phyloP scores from a whole-genome alignment of 257 asterid genomes.

The Scutellaria minor region DNA sequence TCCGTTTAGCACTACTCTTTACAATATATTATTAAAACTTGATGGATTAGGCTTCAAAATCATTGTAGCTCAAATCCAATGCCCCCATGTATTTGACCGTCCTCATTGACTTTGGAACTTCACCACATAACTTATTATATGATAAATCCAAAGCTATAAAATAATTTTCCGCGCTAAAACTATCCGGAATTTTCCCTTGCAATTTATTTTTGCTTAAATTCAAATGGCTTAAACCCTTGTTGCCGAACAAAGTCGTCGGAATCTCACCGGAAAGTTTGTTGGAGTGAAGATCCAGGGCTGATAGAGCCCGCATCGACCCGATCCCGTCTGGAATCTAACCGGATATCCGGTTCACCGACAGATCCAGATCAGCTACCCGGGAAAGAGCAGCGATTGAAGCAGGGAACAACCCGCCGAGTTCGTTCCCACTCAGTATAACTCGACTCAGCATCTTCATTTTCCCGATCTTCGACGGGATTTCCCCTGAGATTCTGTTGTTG shows the following conservation, averaged over 20 bases:
- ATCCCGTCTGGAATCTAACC: constrained; percentile 50
- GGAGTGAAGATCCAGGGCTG: constrained; percentile 34
- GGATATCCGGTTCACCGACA: constrained; percentile 42
- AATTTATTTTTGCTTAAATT: constrained; percentile 57
- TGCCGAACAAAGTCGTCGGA: constrained; percentile 39
- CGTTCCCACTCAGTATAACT: constrained; percentile 58
- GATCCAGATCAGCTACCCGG: constrained; percentile 40
- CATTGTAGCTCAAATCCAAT: constrained; percentile 65
- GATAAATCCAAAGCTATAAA: constrained; percentile 61
- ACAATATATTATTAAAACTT: too few species aligned
- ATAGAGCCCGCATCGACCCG: constrained; percentile 42
- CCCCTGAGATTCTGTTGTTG: constrained; percentile 52
- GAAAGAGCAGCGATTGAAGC: constrained; percentile 25
- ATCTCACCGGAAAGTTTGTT: constrained; percentile 44
- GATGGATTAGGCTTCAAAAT: constrained; percentile 24
- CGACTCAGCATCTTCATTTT: constrained; percentile 61
- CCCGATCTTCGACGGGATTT: constrained; percentile 55
- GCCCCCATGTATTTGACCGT: constrained; percentile 58
- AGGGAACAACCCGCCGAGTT: constrained; percentile 42
- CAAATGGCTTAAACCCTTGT: constrained; percentile 47
- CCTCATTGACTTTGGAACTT: constrained; percentile 52
- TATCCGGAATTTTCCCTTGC: constrained; percentile 57
- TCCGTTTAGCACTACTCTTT: too few species aligned
- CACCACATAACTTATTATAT: constrained; percentile 52
- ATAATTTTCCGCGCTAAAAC: constrained; percentile 50